Evolutionary conservation across 139 green algal species (phyloP), one percentile per base, ranked within the genome.

Genomic region (Chara braunii): DNA sequence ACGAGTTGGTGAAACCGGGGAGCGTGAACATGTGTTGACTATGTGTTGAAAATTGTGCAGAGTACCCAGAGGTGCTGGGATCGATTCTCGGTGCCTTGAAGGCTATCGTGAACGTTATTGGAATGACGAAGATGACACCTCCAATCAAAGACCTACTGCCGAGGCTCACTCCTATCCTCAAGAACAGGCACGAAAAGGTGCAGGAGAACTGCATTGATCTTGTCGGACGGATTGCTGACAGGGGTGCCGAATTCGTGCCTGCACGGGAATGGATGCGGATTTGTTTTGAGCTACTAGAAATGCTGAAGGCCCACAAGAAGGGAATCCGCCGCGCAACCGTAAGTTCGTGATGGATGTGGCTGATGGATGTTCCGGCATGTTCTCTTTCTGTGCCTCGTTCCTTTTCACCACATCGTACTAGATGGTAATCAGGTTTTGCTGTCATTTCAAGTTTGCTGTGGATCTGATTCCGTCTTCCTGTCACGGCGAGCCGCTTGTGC

Each of bases 211-310:
- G 83, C 77, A 96, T 98, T 45, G 89, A 97, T 79, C 79, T 99
- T 29, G 91, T 99, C 22, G 94, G 94, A 3, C 87, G 91, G 64
- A 96, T 99, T 58, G 94, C 94, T 1, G 93, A 98, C 81, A 74
- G 91, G 14, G 92, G 88, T 35, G 86, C 91, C 2, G 92, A 98
- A 80, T 93, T 86, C 59, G 92, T 99, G 48, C 90, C 94, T n/a
- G 88, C 94, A 0, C 80, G 89, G 35, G 94, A 99, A 81, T 99
- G 94, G 94, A 99, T 99, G 93, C 89, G 94, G 68, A 96, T 99
- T 81, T 98, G 94, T 85, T 99, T 99, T 51, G 94, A 99, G 82
- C 85, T 98, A 70, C 84, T 99, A 14, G 94, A 99, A 57, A 95
- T 97, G 86, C 86, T 99, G 42, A 94, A 94, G 56, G 87, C 87